phyloP scores from a whole-genome alignment of 495 filamentous ascomycete genomes.

The Sordaria brevicollis region DNA sequence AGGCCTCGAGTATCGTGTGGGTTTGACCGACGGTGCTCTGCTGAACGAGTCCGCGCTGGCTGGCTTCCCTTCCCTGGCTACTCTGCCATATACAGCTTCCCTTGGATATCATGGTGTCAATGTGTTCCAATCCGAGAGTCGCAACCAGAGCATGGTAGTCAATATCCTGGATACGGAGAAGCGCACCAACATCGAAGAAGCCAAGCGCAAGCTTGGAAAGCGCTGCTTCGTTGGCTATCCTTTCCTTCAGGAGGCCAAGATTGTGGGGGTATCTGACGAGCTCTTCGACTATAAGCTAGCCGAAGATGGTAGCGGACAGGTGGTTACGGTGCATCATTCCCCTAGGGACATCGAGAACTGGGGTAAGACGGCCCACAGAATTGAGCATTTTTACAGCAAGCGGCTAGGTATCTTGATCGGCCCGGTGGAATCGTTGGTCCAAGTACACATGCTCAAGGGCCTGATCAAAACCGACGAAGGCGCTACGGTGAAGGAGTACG shows the following conservation, averaged over 20 bases:
- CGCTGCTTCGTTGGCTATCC: constrained; percentile 91
- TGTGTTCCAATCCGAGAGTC: constrained; percentile 95
- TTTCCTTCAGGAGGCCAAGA: constrained; percentile 87
- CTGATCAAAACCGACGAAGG: constrained; percentile 85
- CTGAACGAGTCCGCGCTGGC: constrained; percentile 73
- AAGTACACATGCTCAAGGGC: constrained; percentile 87
- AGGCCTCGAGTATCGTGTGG: constrained; percentile 75
- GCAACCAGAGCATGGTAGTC: constrained; percentile 93
- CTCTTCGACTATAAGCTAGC: constrained; percentile 75
- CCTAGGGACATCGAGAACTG: constrained; percentile 73
- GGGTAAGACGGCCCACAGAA: constrained; percentile 70
- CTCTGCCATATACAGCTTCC: constrained; percentile 64
- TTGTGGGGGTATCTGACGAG: constrained; percentile 83
- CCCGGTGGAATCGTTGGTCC: constrained; percentile 74
- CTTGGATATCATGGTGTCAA: constrained; percentile 86
- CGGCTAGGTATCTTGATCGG: constrained; percentile 82
- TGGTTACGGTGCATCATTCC: constrained; percentile 57
- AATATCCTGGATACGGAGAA: constrained; percentile 66
- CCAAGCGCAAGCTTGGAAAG: constrained; percentile 70
- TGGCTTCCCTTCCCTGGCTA: constrained; percentile 84
- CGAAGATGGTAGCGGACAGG: constrained; percentile 47
- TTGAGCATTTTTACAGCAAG: constrained; percentile 82
- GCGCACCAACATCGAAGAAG: constrained; percentile 56
- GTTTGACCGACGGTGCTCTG: constrained; percentile 78
- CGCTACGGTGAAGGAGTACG: constrained; percentile 88